Evolutionary conservation across 257 asterid species (phyloP).

Genomic region (Haberlea rhodopensis): DNA sequence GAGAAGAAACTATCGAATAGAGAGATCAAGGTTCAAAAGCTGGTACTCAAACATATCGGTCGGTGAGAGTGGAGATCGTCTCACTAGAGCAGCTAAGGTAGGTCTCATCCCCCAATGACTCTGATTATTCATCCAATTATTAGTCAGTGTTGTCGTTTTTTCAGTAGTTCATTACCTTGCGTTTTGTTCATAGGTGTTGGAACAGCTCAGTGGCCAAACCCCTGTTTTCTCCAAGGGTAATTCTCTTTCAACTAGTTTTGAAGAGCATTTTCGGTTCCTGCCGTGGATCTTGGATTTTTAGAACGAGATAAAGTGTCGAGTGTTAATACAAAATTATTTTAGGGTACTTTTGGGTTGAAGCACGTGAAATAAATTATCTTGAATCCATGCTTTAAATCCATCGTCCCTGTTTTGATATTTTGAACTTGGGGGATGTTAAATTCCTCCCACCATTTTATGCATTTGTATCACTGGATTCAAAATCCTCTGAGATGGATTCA

Average conservation of each 20-base stretch:
- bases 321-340: too few species aligned
- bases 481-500: background rate
- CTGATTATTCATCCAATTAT: background rate
- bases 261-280: background rate
- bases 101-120: background rate
- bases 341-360: background rate
- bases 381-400: background rate
- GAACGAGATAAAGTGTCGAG: background rate
- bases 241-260: background rate
- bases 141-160: background rate
- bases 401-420: background rate
- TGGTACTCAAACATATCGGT: slow-evolving; percentile 67
- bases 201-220: slow-evolving; percentile 54
- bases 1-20: slow-evolving; percentile 59
- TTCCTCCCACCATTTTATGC: background rate
- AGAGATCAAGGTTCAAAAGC: slow-evolving; percentile 66
- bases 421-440: background rate
- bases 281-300: background rate
- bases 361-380: background rate
- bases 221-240: slow-evolving; percentile 68
- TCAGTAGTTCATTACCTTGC: background rate
- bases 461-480: background rate
- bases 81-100: slow-evolving; percentile 58
- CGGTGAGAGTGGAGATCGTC: slow-evolving; percentile 72
- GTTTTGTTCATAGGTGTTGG: slow-evolving; percentile 38